Evolutionary conservation across 1,139 yeast species (phyloP).

Genomic region (Taiozyma sp.): DNA sequence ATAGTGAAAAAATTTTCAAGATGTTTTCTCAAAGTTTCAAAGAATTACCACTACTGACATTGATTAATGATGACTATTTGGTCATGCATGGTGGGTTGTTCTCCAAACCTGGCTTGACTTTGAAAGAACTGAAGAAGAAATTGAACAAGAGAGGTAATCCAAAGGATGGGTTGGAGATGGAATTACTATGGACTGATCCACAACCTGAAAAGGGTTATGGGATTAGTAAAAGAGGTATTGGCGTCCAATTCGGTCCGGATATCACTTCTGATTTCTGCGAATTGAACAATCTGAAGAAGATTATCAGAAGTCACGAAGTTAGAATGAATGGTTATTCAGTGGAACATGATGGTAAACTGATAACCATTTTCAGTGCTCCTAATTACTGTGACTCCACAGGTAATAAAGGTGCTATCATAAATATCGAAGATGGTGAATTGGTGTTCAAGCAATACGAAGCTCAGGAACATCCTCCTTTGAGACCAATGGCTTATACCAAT

Average conservation of each 20-base stretch:
- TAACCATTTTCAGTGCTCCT: constrained; percentile 96
- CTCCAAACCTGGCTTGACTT: constrained; percentile 65
- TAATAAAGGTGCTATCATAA: constrained; percentile 74
- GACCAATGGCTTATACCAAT: constrained; percentile 95
- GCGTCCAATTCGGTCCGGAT: constrained; percentile 96
- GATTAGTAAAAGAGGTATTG: constrained; percentile 91
- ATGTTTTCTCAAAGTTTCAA: constrained; percentile 87
- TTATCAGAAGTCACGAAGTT: constrained; percentile 93
- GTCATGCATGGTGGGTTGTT: constrained; percentile 97
- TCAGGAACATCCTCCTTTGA: constrained; percentile 85
- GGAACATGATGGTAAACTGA: constrained; percentile 81
- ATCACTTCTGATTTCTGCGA: constrained; percentile 78
- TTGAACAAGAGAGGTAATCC: constrained; percentile 58
- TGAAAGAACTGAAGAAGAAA: constrained; percentile 53
- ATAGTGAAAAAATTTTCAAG: constrained; percentile 76
- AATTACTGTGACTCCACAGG: constrained; percentile 94
- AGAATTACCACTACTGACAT: constrained; percentile 79
- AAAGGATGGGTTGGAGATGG: constrained; percentile 91
- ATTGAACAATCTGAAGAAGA: constrained; percentile 65
- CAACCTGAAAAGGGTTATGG: constrained; percentile 74
- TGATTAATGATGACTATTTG: constrained; percentile 71
- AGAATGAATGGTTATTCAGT: constrained; percentile 85
- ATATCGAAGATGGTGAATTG: constrained; percentile 13
- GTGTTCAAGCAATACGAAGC: constrained; percentile 49
- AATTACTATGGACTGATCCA: constrained; percentile 96